Percentiles rank a stretch among this genome's conserved stretches.
phyloP scores from a whole-genome alignment of 208 protist species.

The Crithidia sp. region DNA sequence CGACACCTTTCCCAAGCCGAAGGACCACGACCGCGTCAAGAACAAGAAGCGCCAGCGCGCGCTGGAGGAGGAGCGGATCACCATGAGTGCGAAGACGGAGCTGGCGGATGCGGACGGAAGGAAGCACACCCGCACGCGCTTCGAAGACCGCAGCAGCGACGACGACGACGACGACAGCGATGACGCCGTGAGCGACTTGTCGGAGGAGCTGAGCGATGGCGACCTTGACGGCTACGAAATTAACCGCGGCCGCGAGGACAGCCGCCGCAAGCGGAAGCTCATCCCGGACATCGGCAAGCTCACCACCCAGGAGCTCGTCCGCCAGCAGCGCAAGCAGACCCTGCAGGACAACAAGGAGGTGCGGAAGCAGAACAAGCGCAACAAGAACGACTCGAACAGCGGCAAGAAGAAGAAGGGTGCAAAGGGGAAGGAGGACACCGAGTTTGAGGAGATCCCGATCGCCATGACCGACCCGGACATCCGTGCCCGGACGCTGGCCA shows the following conservation, averaged over 20 bases:
- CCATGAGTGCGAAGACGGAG: conserved; percentile 53
- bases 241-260: conserved; percentile 68
- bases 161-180: conserved; percentile 52
- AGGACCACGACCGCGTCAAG: conserved; percentile 36
- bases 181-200: conserved; percentile 40
- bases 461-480: conserved; percentile 86
- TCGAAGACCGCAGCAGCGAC: conserved; percentile 41
- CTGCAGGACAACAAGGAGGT: conserved; percentile 80
- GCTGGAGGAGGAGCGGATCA: conserved; percentile 81
- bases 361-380: conserved; percentile 68
- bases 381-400: conserved; percentile 56
- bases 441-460: conserved; percentile 89
- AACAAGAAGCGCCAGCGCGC: conserved; percentile 52
- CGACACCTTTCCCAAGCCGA: conserved; percentile 82
- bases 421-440: conserved; percentile 61
- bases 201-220: conserved; percentile 47
- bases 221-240: conserved; percentile 67
- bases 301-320: conserved; percentile 83
- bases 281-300: conserved; percentile 75
- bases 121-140: conserved; percentile 58
- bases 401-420: conserved; percentile 49
- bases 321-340: conserved; percentile 83
- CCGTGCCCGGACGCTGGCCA: conserved; percentile 85
- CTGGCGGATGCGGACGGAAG: conserved; percentile 42
- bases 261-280: conserved; percentile 71